phyloP scores from a whole-genome alignment of 2,329 filamentous ascomycete species.

The Aspergillus vadensis region DNA sequence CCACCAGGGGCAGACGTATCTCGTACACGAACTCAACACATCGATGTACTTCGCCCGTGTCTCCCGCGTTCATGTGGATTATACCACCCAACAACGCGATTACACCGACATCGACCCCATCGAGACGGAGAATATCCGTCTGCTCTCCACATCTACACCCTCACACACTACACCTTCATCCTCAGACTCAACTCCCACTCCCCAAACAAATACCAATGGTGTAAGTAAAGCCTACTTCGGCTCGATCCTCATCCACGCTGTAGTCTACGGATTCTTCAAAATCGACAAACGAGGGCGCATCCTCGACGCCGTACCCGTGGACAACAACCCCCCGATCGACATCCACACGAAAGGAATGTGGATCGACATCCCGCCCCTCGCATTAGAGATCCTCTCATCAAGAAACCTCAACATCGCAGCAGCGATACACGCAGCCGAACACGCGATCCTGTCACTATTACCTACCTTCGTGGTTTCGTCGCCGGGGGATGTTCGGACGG shows the following conservation, averaged over 20 bases:
- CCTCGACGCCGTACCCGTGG: conserved; percentile 83
- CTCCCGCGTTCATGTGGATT: conserved; percentile 85
- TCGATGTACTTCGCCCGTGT: conserved; percentile 83
- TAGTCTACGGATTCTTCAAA: conserved; percentile 97
- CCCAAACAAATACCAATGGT: conserved; percentile 49
- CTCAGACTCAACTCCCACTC: conserved; percentile 38
- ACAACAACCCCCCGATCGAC: conserved; percentile 85
- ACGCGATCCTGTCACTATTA: conserved; percentile 82
- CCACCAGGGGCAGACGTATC: conserved; percentile 90
- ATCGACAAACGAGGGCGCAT: conserved; percentile 83
- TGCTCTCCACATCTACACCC: neutral
- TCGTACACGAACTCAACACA: conserved; percentile 84
- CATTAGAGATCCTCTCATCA: conserved; percentile 75
- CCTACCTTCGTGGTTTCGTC: conserved; percentile 88
- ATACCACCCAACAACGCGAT: conserved; percentile 90
- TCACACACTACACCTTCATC: neutral
- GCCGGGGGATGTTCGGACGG: conserved; percentile 88
- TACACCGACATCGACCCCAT: conserved; percentile 92
- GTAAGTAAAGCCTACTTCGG: conserved; percentile 72
- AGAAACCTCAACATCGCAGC: conserved; percentile 78
- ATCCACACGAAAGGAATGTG: conserved; percentile 88
- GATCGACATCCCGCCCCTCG: conserved; percentile 81
- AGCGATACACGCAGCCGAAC: conserved; percentile 92
- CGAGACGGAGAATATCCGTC: conserved; percentile 82
- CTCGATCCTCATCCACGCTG: conserved; percentile 78